Percentiles rank a stretch among this genome's conserved stretches.
Evolutionary conservation across 805 yeast genomes (phyloP).

Genomic region (Cyberlindnera japonica): DNA sequence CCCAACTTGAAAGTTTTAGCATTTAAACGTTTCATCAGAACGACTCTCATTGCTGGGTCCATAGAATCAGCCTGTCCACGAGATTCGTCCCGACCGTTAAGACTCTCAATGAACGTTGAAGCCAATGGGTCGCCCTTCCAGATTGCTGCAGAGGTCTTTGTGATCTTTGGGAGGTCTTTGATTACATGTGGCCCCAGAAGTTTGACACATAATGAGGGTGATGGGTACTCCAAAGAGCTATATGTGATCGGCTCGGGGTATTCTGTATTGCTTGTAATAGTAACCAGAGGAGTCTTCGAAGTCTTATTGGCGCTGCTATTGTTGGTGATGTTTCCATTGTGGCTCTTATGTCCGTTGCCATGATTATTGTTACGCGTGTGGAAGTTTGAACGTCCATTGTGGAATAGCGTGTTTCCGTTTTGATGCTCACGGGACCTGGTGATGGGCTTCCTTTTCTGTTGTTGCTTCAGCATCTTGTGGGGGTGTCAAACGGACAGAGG

Average conservation of each 20-base stretch:
- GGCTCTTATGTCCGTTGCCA: conserved; percentile 1
- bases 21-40: conserved; percentile 8
- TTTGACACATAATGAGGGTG: conserved; percentile 7
- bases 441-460: conserved; percentile 11
- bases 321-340: too few relatives aligned
- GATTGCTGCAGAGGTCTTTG: conserved; percentile 16
- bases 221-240: conserved; percentile 17
- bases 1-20: conserved; percentile 21
- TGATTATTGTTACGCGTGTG: conserved; percentile 4
- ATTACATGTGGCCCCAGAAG: conserved; percentile 3
- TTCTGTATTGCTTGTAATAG: conserved; percentile 9
- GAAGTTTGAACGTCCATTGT: conserved; percentile 2
- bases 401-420: neutral
- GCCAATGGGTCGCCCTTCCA: conserved; percentile 8
- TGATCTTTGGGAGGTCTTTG: conserved; percentile 18
- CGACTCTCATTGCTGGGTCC: conserved; percentile 16
- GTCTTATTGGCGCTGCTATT: conserved; percentile 1
- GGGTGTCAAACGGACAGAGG: neutral
- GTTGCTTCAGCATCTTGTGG: conserved; percentile 4
- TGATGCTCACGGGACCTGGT: conserved; percentile 2
- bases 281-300: conserved; percentile 1
- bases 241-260: conserved; percentile 15
- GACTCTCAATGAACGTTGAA: conserved; percentile 13
- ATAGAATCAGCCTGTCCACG: neutral
- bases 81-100: neutral